A percentile compares a stretch with the other conserved stretches of the same genome.
Conservation (phyloP, 768 basidiomycete genomes). For the Russula sp. region DNA sequence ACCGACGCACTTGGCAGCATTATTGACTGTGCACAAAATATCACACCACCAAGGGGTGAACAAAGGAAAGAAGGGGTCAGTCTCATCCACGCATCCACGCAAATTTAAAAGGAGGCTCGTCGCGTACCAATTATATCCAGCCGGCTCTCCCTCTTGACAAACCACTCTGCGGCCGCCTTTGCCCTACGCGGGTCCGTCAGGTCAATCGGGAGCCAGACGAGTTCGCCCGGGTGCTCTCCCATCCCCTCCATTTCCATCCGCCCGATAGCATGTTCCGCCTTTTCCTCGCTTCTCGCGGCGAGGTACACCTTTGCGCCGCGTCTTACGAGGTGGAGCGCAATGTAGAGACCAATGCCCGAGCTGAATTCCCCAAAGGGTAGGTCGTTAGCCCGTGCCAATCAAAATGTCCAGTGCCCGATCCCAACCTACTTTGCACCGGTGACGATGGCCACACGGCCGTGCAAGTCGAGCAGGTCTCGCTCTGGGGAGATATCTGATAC, state of each 20-base stretch:
- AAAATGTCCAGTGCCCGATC: neutral
- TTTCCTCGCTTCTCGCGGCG: slow-evolving; percentile 30
- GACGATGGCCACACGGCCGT: slow-evolving; percentile 40
- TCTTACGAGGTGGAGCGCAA: slow-evolving; percentile 29
- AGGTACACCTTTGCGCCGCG: slow-evolving; percentile 39
- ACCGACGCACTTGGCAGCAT: slow-evolving; percentile 41
- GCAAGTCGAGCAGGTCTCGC: slow-evolving; percentile 39
- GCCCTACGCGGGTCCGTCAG: slow-evolving; percentile 32
- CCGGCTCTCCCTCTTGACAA: slow-evolving; percentile 34
- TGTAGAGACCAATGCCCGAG: slow-evolving; percentile 18
- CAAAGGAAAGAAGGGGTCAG: neutral
- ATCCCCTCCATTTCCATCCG: slow-evolving; percentile 30
- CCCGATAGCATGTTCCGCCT: slow-evolving; percentile 29
- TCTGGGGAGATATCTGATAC: slow-evolving; percentile 24
- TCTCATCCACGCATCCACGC: neutral
- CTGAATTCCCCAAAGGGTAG: neutral
- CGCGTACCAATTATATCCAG: slow-evolving; percentile 38
- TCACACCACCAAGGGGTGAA: neutral
- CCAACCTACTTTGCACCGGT: slow-evolving; percentile 41
- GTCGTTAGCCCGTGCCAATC: neutral
- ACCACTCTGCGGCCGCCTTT: slow-evolving; percentile 31
- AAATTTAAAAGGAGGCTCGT: slow-evolving; percentile 21
- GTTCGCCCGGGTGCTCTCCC: slow-evolving; percentile 26
- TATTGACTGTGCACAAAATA: slow-evolving; percentile 37
- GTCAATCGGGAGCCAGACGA: slow-evolving; percentile 35